phyloP scores from a whole-genome alignment of 2,329 filamentous ascomycete genomes.

The Paecilomyces fulvus region DNA sequence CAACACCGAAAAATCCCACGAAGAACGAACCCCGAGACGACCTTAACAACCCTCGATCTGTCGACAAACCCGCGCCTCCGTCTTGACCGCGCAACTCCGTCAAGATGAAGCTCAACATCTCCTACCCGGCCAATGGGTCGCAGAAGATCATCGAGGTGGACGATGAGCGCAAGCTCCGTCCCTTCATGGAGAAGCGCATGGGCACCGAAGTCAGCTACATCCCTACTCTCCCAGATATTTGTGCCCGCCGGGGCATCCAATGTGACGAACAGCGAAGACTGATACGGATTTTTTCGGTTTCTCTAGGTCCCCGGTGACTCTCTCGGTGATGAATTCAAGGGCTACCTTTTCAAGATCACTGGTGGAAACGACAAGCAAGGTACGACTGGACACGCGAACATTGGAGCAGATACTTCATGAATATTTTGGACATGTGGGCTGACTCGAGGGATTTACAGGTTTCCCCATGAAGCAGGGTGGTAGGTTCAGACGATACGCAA shows the following conservation, averaged over 20 bases:
- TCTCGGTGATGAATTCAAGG: constrained; percentile 99
- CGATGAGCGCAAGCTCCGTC: constrained; percentile 97
- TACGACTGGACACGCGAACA: constrained; percentile 16
- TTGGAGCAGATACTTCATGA: not conserved
- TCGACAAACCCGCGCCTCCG: constrained; percentile 38
- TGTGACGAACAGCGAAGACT: constrained; percentile 18
- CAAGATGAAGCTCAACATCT: constrained; percentile 72
- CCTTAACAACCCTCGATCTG: constrained; percentile 26
- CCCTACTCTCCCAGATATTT: constrained; percentile 9
- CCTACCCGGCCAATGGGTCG: constrained; percentile 97
- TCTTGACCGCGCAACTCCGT: constrained; percentile 42
- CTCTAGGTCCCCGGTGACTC: constrained; percentile 78
- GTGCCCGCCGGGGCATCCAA: constrained; percentile 4
- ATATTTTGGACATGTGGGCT: constrained; percentile 10
- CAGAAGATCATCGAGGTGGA: constrained; percentile 99
- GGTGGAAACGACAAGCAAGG: constrained; percentile 99
- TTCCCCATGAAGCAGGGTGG: constrained; percentile 99
- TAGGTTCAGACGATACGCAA: constrained; percentile 30
- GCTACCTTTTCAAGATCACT: constrained; percentile 99
- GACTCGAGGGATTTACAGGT: constrained; percentile 36
- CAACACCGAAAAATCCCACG: constrained; percentile 32
- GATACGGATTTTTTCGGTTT: constrained; percentile 19
- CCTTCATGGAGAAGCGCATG: constrained; percentile 98
- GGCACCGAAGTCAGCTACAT: constrained; percentile 43
- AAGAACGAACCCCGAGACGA: constrained; percentile 26